Conservation (phyloP, 805 yeast species). For the Saccharomycopsis sp. region DNA sequence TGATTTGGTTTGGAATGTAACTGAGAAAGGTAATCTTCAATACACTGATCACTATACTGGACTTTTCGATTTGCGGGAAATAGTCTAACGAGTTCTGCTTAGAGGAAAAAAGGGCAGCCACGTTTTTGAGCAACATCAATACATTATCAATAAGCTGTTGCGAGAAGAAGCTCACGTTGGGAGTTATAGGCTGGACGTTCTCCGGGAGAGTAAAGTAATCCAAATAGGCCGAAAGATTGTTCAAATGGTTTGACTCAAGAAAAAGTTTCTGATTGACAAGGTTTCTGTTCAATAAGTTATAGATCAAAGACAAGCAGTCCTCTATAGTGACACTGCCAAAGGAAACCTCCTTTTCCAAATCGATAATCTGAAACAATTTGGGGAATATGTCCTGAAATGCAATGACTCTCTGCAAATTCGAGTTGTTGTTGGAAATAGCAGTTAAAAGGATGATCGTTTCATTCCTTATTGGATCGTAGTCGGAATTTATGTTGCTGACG, state of each 20-base stretch:
- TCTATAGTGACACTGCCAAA: slow-evolving; percentile 83
- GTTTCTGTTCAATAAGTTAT: slow-evolving; percentile 70
- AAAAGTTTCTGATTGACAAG: slow-evolving; percentile 87
- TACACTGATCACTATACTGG: slow-evolving; percentile 59
- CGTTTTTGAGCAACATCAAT: slow-evolving; percentile 9
- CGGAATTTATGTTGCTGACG: slow-evolving; percentile 54
- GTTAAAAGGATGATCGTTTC: slow-evolving; percentile 79
- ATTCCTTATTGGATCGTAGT: slow-evolving; percentile 81
- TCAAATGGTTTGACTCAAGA: slow-evolving; percentile 60
- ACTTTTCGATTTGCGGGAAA: slow-evolving; percentile 17
- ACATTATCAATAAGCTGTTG: slow-evolving; percentile 11
- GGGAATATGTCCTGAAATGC: slow-evolving; percentile 94
- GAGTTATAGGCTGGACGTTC: neutral
- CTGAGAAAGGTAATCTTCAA: slow-evolving; percentile 66
- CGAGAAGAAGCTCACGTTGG: neutral
- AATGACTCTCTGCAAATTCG: slow-evolving; percentile 83
- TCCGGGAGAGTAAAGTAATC: slow-evolving; percentile 3
- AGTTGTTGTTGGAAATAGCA: slow-evolving; percentile 74
- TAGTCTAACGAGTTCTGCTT: slow-evolving; percentile 9
- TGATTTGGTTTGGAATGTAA: slow-evolving; percentile 54
- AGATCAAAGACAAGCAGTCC: slow-evolving; percentile 73
- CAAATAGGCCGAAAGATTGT: slow-evolving; percentile 8
- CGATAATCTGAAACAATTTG: slow-evolving; percentile 67
- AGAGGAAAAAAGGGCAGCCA: slow-evolving; percentile 14
- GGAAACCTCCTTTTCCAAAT: slow-evolving; percentile 81